Evolutionary conservation across 345 rosid genomes (phyloP), one percentile per base, ranked within the genome.

Genomic region (Limnanthes douglasii): DNA sequence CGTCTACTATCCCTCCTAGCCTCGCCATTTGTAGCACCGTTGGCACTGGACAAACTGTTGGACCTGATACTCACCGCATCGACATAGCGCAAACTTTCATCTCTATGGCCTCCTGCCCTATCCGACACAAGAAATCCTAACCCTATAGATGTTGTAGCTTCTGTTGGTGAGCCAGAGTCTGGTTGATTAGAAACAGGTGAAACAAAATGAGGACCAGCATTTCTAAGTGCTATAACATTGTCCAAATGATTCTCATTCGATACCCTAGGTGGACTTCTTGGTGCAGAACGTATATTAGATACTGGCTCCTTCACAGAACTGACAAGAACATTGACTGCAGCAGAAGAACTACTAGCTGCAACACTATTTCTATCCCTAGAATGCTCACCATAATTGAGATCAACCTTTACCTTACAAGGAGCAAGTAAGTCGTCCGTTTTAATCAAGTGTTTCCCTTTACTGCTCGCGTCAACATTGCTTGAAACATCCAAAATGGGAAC

Each of bases 31-130:
- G 58, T 31, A 45, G 62, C 77, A 53, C 46, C 51, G 48, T 31
- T 61, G 39, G 45, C 36, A 26, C 48, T 36, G 23, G 81, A 60
- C 31, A 58, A 45, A 33, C 39, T 47, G 54, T 57, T 45, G 35
- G 88, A 69, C 21, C 83, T 65, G 42, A 70, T 59, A 37, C 73
- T 63, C 31, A 78, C 65, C 17, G 65, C 62, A 41, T 66, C 79
- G 48, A 62, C 64, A 21, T 70, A 79, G 23, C 64, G 61, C 27
- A 65, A 35, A 41, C 61, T 53, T 45, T 64, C 65, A 50, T 58
- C 65, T 56, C 31, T 50, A 41, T 5, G 50, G 11, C 36, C 46
- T 8, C 29, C 57, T 42, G 65, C 90, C 50, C 73, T 52, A 60
- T 51, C 42, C 26, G 69, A 60, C 46, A 62, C 27, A 13, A 53